Conservation (phyloP, 169 alveolate genomes). For the Miamiensis avidus region DNA sequence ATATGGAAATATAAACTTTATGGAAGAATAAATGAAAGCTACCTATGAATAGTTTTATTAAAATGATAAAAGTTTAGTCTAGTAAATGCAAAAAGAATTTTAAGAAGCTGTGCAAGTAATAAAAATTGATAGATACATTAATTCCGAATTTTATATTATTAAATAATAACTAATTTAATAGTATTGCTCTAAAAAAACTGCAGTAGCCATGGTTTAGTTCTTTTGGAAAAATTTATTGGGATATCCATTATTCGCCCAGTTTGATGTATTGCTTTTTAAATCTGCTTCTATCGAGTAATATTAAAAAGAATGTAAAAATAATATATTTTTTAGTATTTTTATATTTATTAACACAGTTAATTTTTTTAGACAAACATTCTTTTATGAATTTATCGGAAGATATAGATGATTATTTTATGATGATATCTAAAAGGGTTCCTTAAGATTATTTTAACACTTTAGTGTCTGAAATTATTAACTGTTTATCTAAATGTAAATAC, state of each 20-base stretch:
- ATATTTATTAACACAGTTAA: too few species aligned
- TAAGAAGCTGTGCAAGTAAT: background rate
- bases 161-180: background rate
- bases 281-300: background rate
- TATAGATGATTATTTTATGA: conserved; percentile 1
- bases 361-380: background rate
- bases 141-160: background rate
- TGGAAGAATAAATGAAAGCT: background rate
- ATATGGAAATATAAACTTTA: conserved; percentile 19
- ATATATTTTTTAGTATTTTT: background rate
- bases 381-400: conserved; percentile 4
- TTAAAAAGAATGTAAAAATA: background rate
- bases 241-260: background rate
- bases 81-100: conserved; percentile 3
- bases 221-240: background rate
- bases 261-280: background rate
- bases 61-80: background rate
- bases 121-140: background rate
- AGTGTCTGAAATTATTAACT: too few species aligned
- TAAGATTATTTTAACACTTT: too few species aligned
- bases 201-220: background rate
- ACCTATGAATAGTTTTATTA: background rate
- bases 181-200: conserved; percentile 1
- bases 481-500: too few species aligned
- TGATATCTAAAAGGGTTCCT: too few species aligned